Evolutionary conservation across 2,329 filamentous ascomycete genomes (phyloP), one percentile per base, ranked within the genome.

Genomic region (Fusarium tanahbumbuense): DNA sequence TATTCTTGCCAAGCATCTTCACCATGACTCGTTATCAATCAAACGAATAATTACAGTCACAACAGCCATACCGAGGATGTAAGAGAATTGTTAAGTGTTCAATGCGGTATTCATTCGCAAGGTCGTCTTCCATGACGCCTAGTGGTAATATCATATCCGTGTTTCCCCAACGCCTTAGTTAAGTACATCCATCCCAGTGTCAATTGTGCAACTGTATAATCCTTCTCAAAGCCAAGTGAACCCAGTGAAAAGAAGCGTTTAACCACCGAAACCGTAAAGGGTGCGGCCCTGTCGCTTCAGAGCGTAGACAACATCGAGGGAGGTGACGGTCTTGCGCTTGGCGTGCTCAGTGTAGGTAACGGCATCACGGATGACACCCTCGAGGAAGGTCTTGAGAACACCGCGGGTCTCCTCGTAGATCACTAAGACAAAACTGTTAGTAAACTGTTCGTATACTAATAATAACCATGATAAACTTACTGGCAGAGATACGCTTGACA

Each of bases 401-500:
- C 89, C 89, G 75, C 90, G 90, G 71, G 90, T 92, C 86, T 92
- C 90, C 82, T 92, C 90, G 86, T 92, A 92, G 83, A 92, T 92
- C 89, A 92, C 87, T 80, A 16, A 4, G 10, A 5, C 7, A 2
- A 2, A 22, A 1, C 7, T 34, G 59, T 77, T 67, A 78, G 68
- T n/a, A 23, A 42, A 18, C 27, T 42, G 8, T 13, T 16, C 11
- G 10, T 1, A 11, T 9, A 2, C 2, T 6, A 13, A 34, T 15
- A 12, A 1, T 16, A 1, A 41, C 18, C 8, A 62, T 84, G 6
- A 41, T 32, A 9, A 67, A 86, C 88, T 82, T 89, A 93, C 91
- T 97, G 82, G 94, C 94, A 79, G 94, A 97, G 80, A 98, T 98
- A 97, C 94, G 94, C 93, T 98, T 98, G 89, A 98, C 94, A 94